Evolutionary conservation across 208 protist species (phyloP), one percentile per base, ranked within the genome.

Genomic region (Acanthamoeba culbertsoni): DNA sequence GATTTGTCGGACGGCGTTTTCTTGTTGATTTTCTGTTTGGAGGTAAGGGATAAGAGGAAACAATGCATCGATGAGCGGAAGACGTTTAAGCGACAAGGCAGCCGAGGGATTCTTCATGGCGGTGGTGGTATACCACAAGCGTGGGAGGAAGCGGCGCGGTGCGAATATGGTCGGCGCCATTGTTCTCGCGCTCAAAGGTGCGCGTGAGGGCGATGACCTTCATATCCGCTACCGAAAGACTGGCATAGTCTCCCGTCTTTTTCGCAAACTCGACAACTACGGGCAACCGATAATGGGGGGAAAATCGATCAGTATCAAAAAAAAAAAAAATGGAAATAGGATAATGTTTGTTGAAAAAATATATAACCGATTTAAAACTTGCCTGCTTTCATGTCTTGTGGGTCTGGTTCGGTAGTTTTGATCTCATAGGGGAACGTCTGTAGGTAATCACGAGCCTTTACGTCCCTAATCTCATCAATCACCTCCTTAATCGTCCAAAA

Each of bases 131-230:
- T 12, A 57, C 46, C 40, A 57, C 33, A 18, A 57, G 40, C 3
- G 26, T 86, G 20, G 75, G 45, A 10, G n/a, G 75, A 8, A 40
- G 75, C 5, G 75, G 75, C 14, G 75, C 45, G 37, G 37, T 31
- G 75, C 75, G 75, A 12, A 95, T 63, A 45, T 95, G 57, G 28
- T 37, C 45, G 37, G 48, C 53, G 43, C 94, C 94, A 40, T 94
- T 84, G 46, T 86, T 37, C 48, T 94, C 73, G 46, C 75, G 46
- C 35, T 95, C 94, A 42, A 94, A 79, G 65, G 53, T 75, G 55
- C 75, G 86, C 28, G 91, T 92, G 31, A 95, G 94, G 16, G 94
- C 94, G 42, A 95, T 84, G 45, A 95, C 91, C 77, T 94, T 90
- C 63, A 95, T 31, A 92, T 95, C 94, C 12, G 63, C 73, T 4